Conservation (phyloP, 192 early-diverging fungal species). For the Lobosporangium transversale region DNA sequence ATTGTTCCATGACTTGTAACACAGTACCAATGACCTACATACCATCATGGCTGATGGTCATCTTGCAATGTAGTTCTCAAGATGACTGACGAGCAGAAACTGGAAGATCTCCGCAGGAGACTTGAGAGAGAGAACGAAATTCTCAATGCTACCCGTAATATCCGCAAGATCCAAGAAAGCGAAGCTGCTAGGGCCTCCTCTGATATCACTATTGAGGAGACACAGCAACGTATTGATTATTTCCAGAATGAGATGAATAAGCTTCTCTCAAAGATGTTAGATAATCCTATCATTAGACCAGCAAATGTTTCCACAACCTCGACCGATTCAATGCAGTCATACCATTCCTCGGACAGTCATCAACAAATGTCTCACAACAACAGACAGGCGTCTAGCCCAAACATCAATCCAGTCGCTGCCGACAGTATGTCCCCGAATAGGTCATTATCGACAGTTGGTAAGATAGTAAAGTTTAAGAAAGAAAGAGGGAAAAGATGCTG, state of each 20-base stretch:
- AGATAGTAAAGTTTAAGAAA: neutral
- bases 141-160: slow-evolving; percentile 38
- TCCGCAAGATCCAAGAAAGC: slow-evolving; percentile 46
- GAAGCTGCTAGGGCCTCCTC: slow-evolving; percentile 66
- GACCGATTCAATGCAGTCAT: slow-evolving; percentile 25
- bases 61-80: slow-evolving; percentile 6
- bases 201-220: slow-evolving; percentile 72
- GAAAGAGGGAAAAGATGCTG: too few relatives aligned
- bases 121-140: slow-evolving; percentile 43
- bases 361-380: slow-evolving; percentile 6
- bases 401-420: slow-evolving; percentile 17
- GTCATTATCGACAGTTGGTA: slow-evolving; percentile 55
- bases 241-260: slow-evolving; percentile 73
- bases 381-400: slow-evolving; percentile 22
- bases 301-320: slow-evolving; percentile 31
- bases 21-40: too few relatives aligned
- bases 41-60: too few relatives aligned
- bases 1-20: too few relatives aligned
- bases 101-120: slow-evolving; percentile 45
- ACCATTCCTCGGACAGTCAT: neutral
- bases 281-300: neutral
- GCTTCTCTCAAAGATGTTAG: slow-evolving; percentile 62
- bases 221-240: slow-evolving; percentile 73
- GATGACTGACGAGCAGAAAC: slow-evolving; percentile 47
- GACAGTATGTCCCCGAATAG: slow-evolving; percentile 51